Evolutionary conservation across 192 early-diverging fungal species (phyloP), one percentile per base, ranked within the genome.

Genomic region (Dissophora globulifera): DNA sequence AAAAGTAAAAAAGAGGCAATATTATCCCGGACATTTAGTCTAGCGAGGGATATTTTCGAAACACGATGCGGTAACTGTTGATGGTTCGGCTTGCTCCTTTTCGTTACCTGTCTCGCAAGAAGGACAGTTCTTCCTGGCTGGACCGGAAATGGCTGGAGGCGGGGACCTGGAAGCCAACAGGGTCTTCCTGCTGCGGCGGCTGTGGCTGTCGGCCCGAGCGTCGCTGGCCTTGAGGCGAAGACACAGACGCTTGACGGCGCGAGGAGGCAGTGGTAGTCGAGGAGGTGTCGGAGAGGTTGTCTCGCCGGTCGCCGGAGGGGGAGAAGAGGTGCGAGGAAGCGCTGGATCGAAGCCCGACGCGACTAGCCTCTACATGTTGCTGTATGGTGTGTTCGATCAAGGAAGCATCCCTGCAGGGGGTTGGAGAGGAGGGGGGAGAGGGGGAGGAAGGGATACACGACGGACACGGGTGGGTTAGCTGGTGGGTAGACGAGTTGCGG

Each of bases 291-390:
- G 57, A 59, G 20, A 58, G 26, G 22, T 61, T 61, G 17, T 22
- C 16, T 57, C 55, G 50, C 1, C 72, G 56, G n/a, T 75, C 71
- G 32, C 58, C 60, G 35, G 45, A 38, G 25, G 58, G 72, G 0
- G 72, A 76, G 16, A 62, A 60, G 29, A 63, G 55, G 48, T 63
- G 56, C 13, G 71, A 60, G 22, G 57, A 65, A 10, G 13, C 55
- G 27, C 20, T 67, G 38, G 72, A 67, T 67, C 72, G 62, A 50
- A 45, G 61, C 20, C 72, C 72, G 63, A 76, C 64, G 40, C 57
- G 60, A 29, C 50, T 76, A 26, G 72, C 72, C 47, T 76, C 72
- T 76, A 76, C 72, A 67, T 76, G 72, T 23, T 67, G 63, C 27
- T 76, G 72, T 13, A 76, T 76, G 16, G 63, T 55, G 47, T 76